Base-by-base conservation (phyloP, 805 yeast genomes). In the Metschnikowia peoriensis region DNA sequence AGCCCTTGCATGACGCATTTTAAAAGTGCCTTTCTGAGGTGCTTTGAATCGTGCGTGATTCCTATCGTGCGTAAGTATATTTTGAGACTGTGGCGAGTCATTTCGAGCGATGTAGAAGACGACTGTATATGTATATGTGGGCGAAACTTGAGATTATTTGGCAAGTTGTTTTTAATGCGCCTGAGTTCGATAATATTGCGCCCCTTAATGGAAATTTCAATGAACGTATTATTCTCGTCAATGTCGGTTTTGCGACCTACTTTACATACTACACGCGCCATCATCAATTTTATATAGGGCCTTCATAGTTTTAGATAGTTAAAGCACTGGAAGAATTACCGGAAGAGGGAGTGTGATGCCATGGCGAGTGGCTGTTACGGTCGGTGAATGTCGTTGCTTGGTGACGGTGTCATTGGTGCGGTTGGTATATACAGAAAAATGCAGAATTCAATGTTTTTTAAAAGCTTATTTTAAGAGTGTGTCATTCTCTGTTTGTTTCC, bases 221-320 rank as follows among this genome's bases (percentile, higher is more conserved):
- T 15, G 12, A 32, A 17, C 29, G 46, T 43, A 32, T 32, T 32
- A 32, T 32, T 10, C 6, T 32, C 14, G 10, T 12, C 14, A 6
- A 32, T 12, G 14, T 12, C 12, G 6, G 35, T 9, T 12, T 32
- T 32, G 35, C 14, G 35, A 32, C 35, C 35, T 32, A 32, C 35
- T 32, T 22, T 28, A 7, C 40, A 10, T 39, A 22, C 14, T 29
- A 28, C 14, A 22, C 46, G 22, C 22, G 22, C 22, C 22, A 22
- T 22, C 50, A 38, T 35, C 47, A 51, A 34, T 22, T 22, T 37
- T 51, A 51, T 34, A 51, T 46, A 51, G 53, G 50, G 42, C 53
- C 22, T 51, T 34, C 47, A 46, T 51, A 51, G 50, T 51, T 41
- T 40, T 51, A 51, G 53, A 46, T 51, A 51, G 53, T 51, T 47